These are phyloP conservation scores for Chrysoporthe deuterocubensis DNA, from an alignment of 2,329 filamentous ascomycete genomes.

Conservation along the genomic window DNA sequence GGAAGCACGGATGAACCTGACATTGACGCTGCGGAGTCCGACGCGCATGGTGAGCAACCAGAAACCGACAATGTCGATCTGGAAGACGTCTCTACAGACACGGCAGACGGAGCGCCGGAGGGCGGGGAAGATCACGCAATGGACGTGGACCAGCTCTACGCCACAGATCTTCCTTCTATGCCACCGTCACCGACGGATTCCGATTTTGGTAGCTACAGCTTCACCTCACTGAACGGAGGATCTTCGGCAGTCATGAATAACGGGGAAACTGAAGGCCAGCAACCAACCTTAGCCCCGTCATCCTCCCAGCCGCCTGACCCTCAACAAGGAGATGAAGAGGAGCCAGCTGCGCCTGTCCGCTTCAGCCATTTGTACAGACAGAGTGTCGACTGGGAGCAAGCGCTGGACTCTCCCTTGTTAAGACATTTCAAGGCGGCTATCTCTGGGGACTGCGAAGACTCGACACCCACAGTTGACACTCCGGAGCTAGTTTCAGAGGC, in stretches of 20 bases:
- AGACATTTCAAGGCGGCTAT: neutral
- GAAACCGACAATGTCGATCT: neutral
- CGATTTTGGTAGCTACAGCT: constrained; percentile 3
- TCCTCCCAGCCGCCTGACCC: constrained; percentile 12
- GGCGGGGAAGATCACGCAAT: neutral
- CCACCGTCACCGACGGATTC: constrained; percentile 20
- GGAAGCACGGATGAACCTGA: neutral
- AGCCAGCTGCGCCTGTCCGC: constrained; percentile 14
- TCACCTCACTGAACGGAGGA: constrained; percentile 8
- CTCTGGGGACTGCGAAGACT: neutral
- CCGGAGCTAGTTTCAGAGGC: constrained; percentile 7
- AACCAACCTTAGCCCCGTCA: neutral
- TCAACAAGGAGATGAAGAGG: constrained; percentile 1
- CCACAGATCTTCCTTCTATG: constrained; percentile 4
- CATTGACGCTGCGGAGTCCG: neutral
- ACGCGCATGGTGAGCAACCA: neutral
- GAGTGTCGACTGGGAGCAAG: constrained; percentile 19
- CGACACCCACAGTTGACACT: neutral
- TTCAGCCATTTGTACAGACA: constrained; percentile 23
- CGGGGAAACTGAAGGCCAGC: neutral
- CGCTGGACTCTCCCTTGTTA: neutral
- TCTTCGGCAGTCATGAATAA: neutral
- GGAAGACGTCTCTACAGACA: neutral
- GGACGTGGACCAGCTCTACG: constrained; percentile 13
- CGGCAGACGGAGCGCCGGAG: neutral